Percentiles rank a stretch among this genome's conserved stretches.
These are phyloP conservation scores for Lipomyces kockii DNA, from an alignment of 805 yeast genomes.

Conservation along the genomic window DNA sequence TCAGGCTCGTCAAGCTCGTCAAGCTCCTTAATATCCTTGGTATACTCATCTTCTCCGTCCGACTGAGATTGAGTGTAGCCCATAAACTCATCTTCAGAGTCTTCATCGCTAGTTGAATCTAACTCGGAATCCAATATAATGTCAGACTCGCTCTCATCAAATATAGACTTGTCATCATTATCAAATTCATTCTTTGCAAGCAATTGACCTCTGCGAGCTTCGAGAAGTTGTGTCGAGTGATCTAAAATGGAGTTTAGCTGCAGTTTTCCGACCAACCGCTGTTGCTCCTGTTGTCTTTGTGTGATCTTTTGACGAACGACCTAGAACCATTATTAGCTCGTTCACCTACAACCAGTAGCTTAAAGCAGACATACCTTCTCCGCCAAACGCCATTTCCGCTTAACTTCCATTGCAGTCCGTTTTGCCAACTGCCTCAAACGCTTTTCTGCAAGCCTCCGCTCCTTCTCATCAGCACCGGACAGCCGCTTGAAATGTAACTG, in stretches of 20 bases:
- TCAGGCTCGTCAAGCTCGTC: slow-evolving; percentile 18
- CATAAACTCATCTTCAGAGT: slow-evolving; percentile 33
- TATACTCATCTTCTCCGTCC: slow-evolving; percentile 36
- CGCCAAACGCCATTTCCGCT: slow-evolving; percentile 89
- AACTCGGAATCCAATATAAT: slow-evolving; percentile 27
- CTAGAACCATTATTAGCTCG: slow-evolving; percentile 10
- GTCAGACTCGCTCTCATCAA: slow-evolving; percentile 28
- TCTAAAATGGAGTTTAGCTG: slow-evolving; percentile 86
- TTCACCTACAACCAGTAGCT: neutral
- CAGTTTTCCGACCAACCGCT: slow-evolving; percentile 80
- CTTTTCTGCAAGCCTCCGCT: slow-evolving; percentile 73
- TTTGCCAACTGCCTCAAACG: slow-evolving; percentile 73
- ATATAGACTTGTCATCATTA: slow-evolving; percentile 39
- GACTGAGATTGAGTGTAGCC: slow-evolving; percentile 42
- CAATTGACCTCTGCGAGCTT: slow-evolving; percentile 67
- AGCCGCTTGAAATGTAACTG: slow-evolving; percentile 85
- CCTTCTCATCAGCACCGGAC: slow-evolving; percentile 86
- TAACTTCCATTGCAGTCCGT: slow-evolving; percentile 79
- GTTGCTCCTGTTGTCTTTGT: slow-evolving; percentile 66
- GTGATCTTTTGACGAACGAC: slow-evolving; percentile 73
- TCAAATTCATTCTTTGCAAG: slow-evolving; percentile 10
- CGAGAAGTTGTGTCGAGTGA: slow-evolving; percentile 86
- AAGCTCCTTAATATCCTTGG: slow-evolving; percentile 36
- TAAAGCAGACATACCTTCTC: slow-evolving; percentile 65
- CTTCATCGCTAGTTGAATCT: slow-evolving; percentile 36